Conservation (phyloP, 1,139 yeast species). For the Diutina mesorugosa region DNA sequence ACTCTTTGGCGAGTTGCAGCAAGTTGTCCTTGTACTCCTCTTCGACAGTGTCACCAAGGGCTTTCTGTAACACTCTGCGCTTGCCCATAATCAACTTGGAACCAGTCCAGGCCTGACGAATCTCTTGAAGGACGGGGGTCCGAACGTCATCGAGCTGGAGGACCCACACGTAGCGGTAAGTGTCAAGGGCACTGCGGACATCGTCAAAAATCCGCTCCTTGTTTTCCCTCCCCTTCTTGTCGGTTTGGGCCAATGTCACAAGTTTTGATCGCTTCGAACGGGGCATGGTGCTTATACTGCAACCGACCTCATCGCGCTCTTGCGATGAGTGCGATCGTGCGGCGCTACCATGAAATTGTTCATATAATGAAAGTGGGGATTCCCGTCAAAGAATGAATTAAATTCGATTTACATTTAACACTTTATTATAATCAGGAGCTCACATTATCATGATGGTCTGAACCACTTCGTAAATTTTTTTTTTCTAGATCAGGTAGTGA, state of each 20-base stretch:
- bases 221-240: slow-evolving; percentile 87
- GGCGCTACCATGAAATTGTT: neutral
- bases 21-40: slow-evolving; percentile 80
- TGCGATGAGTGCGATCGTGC: neutral
- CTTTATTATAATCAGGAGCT: no score
- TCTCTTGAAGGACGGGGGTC: slow-evolving; percentile 88
- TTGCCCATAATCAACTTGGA: slow-evolving; percentile 84
- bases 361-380: neutral
- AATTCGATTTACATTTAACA: no score
- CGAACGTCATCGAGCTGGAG: slow-evolving; percentile 85
- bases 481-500: no score
- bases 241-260: slow-evolving; percentile 93
- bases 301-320: neutral
- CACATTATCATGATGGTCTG: no score
- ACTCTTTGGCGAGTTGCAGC: slow-evolving; percentile 43
- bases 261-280: slow-evolving; percentile 90
- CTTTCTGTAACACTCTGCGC: slow-evolving; percentile 85
- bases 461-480: no score
- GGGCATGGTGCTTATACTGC: slow-evolving; percentile 44
- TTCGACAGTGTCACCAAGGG: slow-evolving; percentile 75
- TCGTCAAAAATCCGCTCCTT: slow-evolving; percentile 87
- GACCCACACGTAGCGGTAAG: slow-evolving; percentile 70
- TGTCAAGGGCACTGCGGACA: slow-evolving; percentile 70
- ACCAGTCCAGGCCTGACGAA: slow-evolving; percentile 86
- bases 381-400: neutral